Conservation (phyloP, 371 early-diverging fungal genomes). For the Dinochytrium kinnereticum region DNA sequence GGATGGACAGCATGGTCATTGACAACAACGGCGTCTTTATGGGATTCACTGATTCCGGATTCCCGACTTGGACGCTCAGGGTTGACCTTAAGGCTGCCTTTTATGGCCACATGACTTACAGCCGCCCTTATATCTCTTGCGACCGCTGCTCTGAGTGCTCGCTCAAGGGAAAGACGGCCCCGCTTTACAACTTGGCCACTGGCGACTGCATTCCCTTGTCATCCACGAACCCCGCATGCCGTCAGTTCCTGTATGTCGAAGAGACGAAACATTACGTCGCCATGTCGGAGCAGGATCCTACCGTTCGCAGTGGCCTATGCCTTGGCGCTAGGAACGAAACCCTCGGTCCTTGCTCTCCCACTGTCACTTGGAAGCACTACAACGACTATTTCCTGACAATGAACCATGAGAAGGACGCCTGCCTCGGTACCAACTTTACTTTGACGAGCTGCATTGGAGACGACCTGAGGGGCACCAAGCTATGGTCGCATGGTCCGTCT, state of each 20-base stretch:
- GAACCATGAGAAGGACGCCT: not conserved
- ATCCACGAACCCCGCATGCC: slow-evolving; percentile 3
- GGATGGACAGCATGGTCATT: not conserved
- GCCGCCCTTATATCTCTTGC: not conserved
- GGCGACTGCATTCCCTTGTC: not conserved
- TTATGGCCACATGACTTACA: slow-evolving; percentile 4
- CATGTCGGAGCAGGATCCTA: not conserved
- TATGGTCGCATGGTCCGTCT: not conserved
- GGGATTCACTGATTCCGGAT: not conserved
- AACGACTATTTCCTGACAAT: slow-evolving; percentile 7
- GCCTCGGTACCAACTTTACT: not conserved
- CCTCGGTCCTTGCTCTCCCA: not conserved
- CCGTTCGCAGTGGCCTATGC: not conserved
- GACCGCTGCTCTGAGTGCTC: not conserved
- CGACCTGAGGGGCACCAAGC: not conserved
- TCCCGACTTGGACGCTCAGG: not conserved
- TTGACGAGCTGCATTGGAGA: not conserved
- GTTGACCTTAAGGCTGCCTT: not conserved
- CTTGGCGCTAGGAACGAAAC: not conserved
- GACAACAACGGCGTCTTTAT: not conserved
- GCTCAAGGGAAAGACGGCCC: not conserved
- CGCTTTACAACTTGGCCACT: not conserved
- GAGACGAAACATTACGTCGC: not conserved
- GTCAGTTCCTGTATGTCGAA: not conserved
- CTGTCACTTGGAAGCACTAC: not conserved